A percentile compares a stretch with the other conserved stretches of the same genome.
Evolutionary conservation across 2,329 filamentous ascomycete species (phyloP).

Genomic region (Alternaria sp.): DNA sequence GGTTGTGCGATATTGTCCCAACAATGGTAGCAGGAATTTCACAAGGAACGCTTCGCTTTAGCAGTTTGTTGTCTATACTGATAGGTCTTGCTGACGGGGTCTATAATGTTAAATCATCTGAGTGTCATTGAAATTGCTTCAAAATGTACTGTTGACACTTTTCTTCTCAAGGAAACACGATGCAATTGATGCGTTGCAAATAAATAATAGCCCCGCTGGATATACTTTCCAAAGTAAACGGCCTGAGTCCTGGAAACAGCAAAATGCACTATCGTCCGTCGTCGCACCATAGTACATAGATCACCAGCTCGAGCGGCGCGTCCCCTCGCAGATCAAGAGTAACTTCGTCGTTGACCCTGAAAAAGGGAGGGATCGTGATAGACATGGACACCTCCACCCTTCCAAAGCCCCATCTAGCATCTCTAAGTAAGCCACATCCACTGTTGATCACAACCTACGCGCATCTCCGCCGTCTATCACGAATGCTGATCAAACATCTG

Average conservation of each 20-base stretch:
- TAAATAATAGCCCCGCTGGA: neutral
- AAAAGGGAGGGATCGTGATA: neutral
- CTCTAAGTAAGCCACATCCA: too few species aligned
- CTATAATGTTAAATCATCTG: too few species aligned
- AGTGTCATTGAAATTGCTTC: too few species aligned
- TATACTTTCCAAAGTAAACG: accelerated
- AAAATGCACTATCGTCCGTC: accelerated
- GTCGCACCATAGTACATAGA: too few species aligned
- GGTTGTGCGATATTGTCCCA: too few species aligned
- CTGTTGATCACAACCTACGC: neutral
- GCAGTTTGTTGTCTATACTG: too few species aligned
- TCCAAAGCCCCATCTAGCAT: neutral
- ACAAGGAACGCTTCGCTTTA: too few species aligned
- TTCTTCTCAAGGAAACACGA: neutral
- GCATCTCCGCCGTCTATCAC: neutral
- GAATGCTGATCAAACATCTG: neutral
- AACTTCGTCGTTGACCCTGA: neutral
- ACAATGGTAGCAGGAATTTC: too few species aligned
- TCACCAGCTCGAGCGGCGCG: too few species aligned
- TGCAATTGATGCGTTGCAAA: neutral
- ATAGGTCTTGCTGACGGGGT: too few species aligned
- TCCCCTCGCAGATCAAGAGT: neutral
- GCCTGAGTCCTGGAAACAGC: neutral
- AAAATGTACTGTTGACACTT: too few species aligned
- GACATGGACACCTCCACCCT: too few species aligned